Evolutionary conservation across 2,329 filamentous ascomycete genomes (phyloP).

Genomic region (Botrytis sinoallii): DNA sequence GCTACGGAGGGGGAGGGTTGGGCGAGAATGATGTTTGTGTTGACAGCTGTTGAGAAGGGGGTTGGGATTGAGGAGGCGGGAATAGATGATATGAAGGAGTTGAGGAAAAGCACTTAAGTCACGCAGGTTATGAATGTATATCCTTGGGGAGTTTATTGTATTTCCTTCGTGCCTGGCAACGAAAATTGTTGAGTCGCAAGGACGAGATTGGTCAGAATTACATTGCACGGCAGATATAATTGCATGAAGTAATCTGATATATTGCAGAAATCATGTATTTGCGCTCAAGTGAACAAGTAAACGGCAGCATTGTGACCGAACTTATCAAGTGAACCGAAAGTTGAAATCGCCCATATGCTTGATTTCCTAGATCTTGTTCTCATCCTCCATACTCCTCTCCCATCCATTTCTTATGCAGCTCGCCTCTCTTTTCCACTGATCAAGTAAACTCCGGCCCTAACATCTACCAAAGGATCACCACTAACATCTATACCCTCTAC

Average conservation of each 20-base stretch:
- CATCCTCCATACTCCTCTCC: not conserved
- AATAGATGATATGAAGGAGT: constrained; percentile 18
- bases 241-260: not conserved
- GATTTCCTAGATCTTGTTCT: not conserved
- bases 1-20: constrained; percentile 24
- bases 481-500: constrained; percentile 51
- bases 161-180: not conserved
- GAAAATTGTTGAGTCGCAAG: accelerated
- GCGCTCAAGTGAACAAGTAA: not conserved
- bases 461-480: constrained; percentile 54
- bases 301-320: accelerated
- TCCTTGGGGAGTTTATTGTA: accelerated
- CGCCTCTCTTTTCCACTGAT: constrained; percentile 53
- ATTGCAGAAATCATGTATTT: not conserved
- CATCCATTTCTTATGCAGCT: not conserved
- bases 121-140: accelerated
- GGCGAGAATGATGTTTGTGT: constrained; percentile 35
- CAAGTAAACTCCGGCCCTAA: constrained; percentile 54
- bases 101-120: not conserved
- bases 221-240: not conserved
- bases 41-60: constrained; percentile 22
- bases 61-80: constrained; percentile 25
- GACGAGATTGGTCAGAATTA: not conserved
- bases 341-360: not conserved
- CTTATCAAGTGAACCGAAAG: not conserved